Evolutionary conservation across 345 rosid genomes (phyloP), one percentile per base, ranked within the genome.

Genomic region (Diplotaxis tenuifolia): DNA sequence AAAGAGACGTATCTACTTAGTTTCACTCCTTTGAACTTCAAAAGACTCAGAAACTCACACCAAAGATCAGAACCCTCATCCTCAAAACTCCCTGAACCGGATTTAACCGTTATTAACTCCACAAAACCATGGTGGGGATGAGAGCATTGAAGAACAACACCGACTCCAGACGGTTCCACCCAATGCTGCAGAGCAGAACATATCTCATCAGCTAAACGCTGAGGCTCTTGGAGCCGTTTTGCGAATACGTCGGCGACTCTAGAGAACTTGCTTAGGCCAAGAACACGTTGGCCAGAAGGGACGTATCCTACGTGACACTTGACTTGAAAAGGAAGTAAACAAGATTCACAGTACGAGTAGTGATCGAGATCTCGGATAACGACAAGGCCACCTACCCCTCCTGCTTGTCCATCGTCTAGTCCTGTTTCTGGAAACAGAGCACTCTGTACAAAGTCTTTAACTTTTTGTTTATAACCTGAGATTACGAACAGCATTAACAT

Each of bases 401-500:
- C 93, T 0, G 89, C 96, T 72, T 79, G 84, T 18, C 96, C 98
- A 54, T 83, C 72, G 73, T 81, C 85, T 49, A 90, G 62, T 31
- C 96, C 91, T 67, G 84, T 86, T 79, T 93, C 96, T 53, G 93
- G 92, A 80, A 93, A 93, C 74, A 90, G 81, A 63, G 98, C 96
- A 77, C 86, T 88, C 71, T 85, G 85, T 28, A 93, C 88, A 67
- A 86, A 84, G 55, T 90, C 96, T 79, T 82, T 83, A 9, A 83
- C 96, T 40, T 79, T 83, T 56, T 77, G 86, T 64, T 73, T 78
- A 77, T 93, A 93, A 77, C 98, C 96, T 88, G 86, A 69, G 52
- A 42, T 29, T 15, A 59, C 4, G 0, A 59, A 59, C 64, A 59
- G 14, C 40, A 29, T 16, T 29, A 29, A 59, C 36, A 21, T 9